Base-by-base conservation (phyloP, 148 eudicot species). In the Rhododendron mucronatum region DNA sequence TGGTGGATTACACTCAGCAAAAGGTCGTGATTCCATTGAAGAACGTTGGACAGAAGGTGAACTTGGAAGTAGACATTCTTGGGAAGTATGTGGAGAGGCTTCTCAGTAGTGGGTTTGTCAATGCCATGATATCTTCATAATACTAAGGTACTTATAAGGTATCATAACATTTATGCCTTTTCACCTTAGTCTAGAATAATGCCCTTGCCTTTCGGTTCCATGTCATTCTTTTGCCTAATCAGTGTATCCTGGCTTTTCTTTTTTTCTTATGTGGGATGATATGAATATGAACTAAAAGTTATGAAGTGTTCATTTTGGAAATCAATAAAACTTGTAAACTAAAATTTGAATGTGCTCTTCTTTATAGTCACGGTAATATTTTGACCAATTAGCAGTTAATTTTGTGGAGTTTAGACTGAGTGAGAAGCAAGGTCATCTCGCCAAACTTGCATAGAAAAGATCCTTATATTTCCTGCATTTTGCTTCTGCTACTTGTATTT, bases 11-110 rank as follows among this genome's bases (percentile, higher is more conserved):
- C 74, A 94, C 98, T 84, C 99, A 96, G 91, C 93, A 93, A 89
- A 93, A 94, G 16, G 92, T 96, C 51, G 99, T 95, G 89, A 94
- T 96, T 47, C 93, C 99, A 0, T 75, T 90, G 92, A 96, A 96
- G 90, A 93, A 92, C 85, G 87, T 95, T n/a, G 98, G 99, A 44
- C 92, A 94, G 88, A 96, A 96, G 95, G 98, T 96, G 84, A 96
- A 96, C 90, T 83, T 96, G 89, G 99, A 96, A 88, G 98, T 95
- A 50, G 99, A 96, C 93, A 95, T 96, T 80, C 92, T 96, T 82
- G 99, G 99, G 18, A 96, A 96, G 87, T 96, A 96, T 89, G 99
- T 95, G 39, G 97, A 96, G 91, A 90, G 98, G 88, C 91, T 96
- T 63, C 93, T 96, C 1, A 89, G 90, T 77, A 93, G 91, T 69